Evolutionary conservation across 83 land plant genomes (phyloP).

Genomic region (Larix sibirica): DNA sequence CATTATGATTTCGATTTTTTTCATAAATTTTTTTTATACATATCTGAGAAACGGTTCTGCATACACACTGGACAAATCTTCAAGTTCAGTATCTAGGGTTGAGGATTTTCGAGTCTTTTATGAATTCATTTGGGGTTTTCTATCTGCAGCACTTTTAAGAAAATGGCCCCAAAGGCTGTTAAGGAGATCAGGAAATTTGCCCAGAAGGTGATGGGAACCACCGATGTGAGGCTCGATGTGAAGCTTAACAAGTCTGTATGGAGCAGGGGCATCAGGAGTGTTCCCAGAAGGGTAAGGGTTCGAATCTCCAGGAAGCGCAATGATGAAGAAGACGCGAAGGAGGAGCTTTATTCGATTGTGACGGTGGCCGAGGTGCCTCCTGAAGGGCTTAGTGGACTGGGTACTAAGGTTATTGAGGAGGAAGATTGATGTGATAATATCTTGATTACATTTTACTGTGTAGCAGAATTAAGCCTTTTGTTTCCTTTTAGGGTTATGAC

Average conservation of each 20-base stretch:
- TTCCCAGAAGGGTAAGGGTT: slow-evolving; percentile 59
- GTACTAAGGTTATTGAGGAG: slow-evolving; percentile 57
- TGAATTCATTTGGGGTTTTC: not conserved
- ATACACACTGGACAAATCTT: too few relatives aligned
- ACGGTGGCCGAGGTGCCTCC: slow-evolving; percentile 63
- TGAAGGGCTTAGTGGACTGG: slow-evolving; percentile 50
- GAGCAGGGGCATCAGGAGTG: slow-evolving; percentile 57
- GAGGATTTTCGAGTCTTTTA: too few relatives aligned
- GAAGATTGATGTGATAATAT: slow-evolving; percentile 28
- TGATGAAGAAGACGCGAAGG: slow-evolving; percentile 56
- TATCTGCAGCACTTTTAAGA: slow-evolving; percentile 43
- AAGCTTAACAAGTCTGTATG: slow-evolving; percentile 48
- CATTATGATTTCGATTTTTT: too few relatives aligned
- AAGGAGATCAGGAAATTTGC: slow-evolving; percentile 55
- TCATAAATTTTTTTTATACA: too few relatives aligned
- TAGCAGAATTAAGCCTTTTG: too few relatives aligned
- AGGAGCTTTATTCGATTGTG: slow-evolving; percentile 49
- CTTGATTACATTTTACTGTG: not conserved
- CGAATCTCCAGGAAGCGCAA: slow-evolving; percentile 50
- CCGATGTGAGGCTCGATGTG: slow-evolving; percentile 48
- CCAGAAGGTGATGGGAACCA: slow-evolving; percentile 51
- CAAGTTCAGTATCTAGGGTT: too few relatives aligned
- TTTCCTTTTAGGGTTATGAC: not conserved
- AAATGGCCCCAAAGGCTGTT: slow-evolving; percentile 50
- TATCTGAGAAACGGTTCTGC: too few relatives aligned